Evolutionary conservation across 2,329 filamentous ascomycete species (phyloP).

Genomic region (Sclerotinia spermophila): DNA sequence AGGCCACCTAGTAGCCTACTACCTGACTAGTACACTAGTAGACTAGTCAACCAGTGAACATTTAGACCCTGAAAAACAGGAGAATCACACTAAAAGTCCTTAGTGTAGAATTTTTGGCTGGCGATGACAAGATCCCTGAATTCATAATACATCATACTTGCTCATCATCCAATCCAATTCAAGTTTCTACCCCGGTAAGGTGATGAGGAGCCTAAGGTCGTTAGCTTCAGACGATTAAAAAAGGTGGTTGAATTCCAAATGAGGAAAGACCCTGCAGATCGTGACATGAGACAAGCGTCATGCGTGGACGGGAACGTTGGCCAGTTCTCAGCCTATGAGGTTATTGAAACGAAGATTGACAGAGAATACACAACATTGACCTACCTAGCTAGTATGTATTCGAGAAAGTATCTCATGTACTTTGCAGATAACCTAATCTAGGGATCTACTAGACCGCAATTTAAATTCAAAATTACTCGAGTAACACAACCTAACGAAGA

Average conservation of each 20-base stretch:
- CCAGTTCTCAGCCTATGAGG: background rate
- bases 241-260: background rate
- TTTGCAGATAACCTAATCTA: background rate
- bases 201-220: background rate
- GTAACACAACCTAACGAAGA: background rate
- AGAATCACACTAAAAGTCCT: background rate
- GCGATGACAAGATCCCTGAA: background rate
- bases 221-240: background rate
- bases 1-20: background rate
- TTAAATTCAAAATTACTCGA: too few relatives aligned
- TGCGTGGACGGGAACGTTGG: background rate
- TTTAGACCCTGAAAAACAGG: slow-evolving; percentile 6
- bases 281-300: background rate
- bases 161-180: slow-evolving; percentile 4
- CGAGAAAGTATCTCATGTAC: background rate
- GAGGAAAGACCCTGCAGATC: slow-evolving; percentile 10
- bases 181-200: background rate
- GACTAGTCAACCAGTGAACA: background rate
- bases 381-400: background rate
- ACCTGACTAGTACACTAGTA: background rate
- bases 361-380: background rate
- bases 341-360: background rate
- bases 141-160: background rate
- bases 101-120: background rate
- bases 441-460: background rate